These are phyloP conservation scores for Coemansia sp. DNA, from an alignment of 192 early-diverging fungal species.

Conservation along the genomic window DNA sequence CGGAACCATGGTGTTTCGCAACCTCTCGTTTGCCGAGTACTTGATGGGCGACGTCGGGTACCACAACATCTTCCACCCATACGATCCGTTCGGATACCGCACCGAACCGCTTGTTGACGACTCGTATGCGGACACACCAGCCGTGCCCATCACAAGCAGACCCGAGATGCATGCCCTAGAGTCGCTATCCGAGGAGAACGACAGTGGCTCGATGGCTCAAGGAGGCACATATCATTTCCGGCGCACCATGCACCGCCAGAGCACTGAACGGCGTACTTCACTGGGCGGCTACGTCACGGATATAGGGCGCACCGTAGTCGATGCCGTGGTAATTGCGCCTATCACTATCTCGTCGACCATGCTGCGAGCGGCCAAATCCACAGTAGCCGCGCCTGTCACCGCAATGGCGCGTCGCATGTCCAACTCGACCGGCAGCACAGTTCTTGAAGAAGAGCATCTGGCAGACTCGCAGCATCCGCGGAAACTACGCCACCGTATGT, in stretches of 20 bases:
- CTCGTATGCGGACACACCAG: constrained; percentile 52
- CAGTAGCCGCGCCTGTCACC: constrained; percentile 18
- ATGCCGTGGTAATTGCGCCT: constrained; percentile 23
- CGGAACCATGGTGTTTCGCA: constrained; percentile 65
- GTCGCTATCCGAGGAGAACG: not conserved
- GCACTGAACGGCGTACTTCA: not conserved
- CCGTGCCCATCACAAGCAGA: constrained; percentile 42
- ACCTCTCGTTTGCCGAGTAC: constrained; percentile 56
- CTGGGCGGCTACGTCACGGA: constrained; percentile 27
- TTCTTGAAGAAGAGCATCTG: not conserved
- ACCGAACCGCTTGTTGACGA: constrained; percentile 65
- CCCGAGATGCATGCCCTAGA: not conserved
- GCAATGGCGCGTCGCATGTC: constrained; percentile 6
- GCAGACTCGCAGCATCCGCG: not conserved
- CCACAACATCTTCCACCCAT: constrained; percentile 76
- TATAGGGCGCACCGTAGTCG: constrained; percentile 34
- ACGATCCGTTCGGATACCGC: constrained; percentile 73
- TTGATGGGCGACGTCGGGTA: constrained; percentile 58
- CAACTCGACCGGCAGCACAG: not conserved
- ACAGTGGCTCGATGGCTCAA: not conserved
- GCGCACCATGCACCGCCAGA: not conserved
- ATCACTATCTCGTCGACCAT: constrained; percentile 23
- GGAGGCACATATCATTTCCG: not conserved
- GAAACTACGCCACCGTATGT: not conserved
- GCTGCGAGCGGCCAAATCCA: constrained; percentile 17